These are phyloP conservation scores for Leccinum incarnatum DNA, from an alignment of 768 basidiomycete genomes.

Conservation along the genomic window DNA sequence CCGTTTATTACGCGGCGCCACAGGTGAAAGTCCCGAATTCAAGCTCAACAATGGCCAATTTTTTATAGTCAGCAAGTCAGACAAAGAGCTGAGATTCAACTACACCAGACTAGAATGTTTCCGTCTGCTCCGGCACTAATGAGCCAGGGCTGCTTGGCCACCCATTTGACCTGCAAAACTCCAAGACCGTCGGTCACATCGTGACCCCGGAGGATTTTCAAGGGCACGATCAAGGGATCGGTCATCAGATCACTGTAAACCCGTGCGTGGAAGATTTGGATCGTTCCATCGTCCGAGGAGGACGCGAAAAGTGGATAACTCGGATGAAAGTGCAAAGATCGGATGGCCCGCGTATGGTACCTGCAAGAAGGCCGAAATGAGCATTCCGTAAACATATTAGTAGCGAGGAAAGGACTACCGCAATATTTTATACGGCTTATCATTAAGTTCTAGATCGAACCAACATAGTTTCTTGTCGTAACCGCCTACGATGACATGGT, in stretches of 20 bases:
- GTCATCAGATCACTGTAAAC: constrained; percentile 95
- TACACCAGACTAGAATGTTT: constrained; percentile 83
- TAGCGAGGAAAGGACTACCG: constrained; percentile 46
- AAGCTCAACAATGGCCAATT: constrained; percentile 21
- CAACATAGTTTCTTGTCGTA: constrained; percentile 98
- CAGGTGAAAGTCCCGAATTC: constrained; percentile 12
- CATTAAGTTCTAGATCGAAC: constrained; percentile 97
- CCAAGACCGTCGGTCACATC: constrained; percentile 81
- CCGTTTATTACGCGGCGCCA: constrained; percentile 23
- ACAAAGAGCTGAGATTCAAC: constrained; percentile 42
- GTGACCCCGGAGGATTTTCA: constrained; percentile 96
- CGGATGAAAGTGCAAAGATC: constrained; percentile 91
- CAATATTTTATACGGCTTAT: constrained; percentile 95
- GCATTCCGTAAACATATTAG: constrained; percentile 2
- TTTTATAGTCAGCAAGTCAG: constrained; percentile 27
- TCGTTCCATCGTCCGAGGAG: constrained; percentile 94
- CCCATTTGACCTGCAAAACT: constrained; percentile 90
- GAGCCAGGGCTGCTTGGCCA: constrained; percentile 87
- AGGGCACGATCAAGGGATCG: constrained; percentile 94
- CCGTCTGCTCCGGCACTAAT: constrained; percentile 93
- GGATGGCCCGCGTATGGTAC: constrained; percentile 92
- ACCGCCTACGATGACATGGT: constrained; percentile 95
- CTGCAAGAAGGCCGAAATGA: constrained; percentile 38
- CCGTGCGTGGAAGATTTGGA: constrained; percentile 95
- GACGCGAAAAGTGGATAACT: constrained; percentile 95